These are phyloP conservation scores for Chalciporus pseudorubinellus DNA, from an alignment of 768 basidiomycete species.

Conservation along the genomic window DNA sequence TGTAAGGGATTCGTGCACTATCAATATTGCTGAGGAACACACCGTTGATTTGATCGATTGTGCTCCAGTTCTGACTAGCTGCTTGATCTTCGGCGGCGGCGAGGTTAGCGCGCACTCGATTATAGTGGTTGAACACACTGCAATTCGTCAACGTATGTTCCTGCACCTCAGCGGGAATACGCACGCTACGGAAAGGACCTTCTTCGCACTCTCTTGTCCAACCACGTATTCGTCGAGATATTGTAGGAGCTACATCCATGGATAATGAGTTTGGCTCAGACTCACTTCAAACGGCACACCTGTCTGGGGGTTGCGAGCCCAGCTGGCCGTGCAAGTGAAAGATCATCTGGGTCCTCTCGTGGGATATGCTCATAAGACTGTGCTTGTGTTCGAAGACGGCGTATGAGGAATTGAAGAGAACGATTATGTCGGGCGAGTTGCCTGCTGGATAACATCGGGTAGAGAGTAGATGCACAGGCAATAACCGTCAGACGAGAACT, in stretches of 20 bases:
- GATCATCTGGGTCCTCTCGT: conserved; percentile 32
- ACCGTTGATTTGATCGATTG: conserved; percentile 28
- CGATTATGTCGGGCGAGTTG: conserved; percentile 26
- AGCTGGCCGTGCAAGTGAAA: conserved; percentile 39
- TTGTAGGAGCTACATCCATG: conserved; percentile 58
- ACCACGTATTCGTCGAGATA: conserved; percentile 89
- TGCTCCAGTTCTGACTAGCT: conserved; percentile 28
- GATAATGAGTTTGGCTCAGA: conserved; percentile 9
- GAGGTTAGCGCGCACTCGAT: conserved; percentile 75
- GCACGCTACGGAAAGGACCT: conserved; percentile 90
- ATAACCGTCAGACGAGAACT: no score
- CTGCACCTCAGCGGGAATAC: conserved; percentile 31
- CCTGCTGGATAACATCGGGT: conserved; percentile 23
- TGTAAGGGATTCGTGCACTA: neutral
- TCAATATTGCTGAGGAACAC: conserved; percentile 6
- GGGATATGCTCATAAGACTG: conserved; percentile 41
- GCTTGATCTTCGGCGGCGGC: conserved; percentile 44
- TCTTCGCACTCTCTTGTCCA: conserved; percentile 91
- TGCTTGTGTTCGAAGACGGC: conserved; percentile 56
- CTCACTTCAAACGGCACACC: conserved; percentile 27
- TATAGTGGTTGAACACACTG: conserved; percentile 95
- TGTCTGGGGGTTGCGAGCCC: conserved; percentile 60
- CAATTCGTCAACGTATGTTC: neutral
- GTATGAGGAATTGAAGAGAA: conserved; percentile 28
- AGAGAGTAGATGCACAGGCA: neutral